phyloP scores from a whole-genome alignment of 2,329 filamentous ascomycete genomes.

The Colletotrichum australisinense region DNA sequence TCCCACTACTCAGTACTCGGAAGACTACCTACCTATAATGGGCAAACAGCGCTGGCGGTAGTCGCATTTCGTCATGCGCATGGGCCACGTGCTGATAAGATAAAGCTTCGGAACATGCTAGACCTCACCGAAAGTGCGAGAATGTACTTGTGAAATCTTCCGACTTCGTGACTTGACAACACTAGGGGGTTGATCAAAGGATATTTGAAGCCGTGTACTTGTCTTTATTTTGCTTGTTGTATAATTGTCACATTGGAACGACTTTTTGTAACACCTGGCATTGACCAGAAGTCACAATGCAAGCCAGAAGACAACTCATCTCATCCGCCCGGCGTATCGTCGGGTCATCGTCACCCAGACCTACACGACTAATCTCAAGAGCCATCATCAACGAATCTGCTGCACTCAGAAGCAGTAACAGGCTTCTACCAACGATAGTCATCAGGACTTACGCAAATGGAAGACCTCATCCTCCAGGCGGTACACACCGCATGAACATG shows the following conservation, averaged over 20 bases:
- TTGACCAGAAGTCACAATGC: constrained; percentile 45
- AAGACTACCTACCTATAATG: too few species aligned
- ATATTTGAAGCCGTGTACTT: constrained; percentile 5
- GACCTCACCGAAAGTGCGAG: constrained; percentile 52
- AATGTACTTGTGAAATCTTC: constrained; percentile 45
- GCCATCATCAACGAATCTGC: constrained; percentile 17
- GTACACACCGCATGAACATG: constrained; percentile 94
- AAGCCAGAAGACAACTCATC: constrained; percentile 53
- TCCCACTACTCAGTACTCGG: not conserved
- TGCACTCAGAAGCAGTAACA: constrained; percentile 29
- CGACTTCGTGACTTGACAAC: constrained; percentile 22
- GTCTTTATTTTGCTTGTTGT: not conserved
- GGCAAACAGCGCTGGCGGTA: not conserved
- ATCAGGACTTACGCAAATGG: constrained; percentile 74
- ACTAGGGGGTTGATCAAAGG: not conserved
- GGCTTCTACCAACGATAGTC: constrained; percentile 52
- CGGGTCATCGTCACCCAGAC: constrained; percentile 43
- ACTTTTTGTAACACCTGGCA: not conserved
- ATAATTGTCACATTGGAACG: not conserved
- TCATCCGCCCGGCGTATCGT: constrained; percentile 51
- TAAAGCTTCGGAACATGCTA: constrained; percentile 28
- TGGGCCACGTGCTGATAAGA: constrained; percentile 50
- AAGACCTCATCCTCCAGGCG: constrained; percentile 87
- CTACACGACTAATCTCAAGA: constrained; percentile 38
- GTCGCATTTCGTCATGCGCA: constrained; percentile 7